These are phyloP conservation scores for Erucastrum elatum DNA, from an alignment of 345 rosid genomes.

Conservation along the genomic window DNA sequence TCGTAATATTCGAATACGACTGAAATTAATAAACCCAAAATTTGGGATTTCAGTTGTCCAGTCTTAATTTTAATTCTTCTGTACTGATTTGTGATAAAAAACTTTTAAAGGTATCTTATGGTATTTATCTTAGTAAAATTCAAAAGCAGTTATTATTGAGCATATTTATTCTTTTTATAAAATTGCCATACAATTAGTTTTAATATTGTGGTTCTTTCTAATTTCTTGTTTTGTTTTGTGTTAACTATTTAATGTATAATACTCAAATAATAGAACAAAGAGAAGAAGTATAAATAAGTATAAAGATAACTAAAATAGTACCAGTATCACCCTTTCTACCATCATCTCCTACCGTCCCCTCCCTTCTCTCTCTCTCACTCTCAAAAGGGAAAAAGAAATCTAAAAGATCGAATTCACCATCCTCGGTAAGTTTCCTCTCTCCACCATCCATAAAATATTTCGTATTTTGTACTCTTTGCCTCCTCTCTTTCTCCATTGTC, in stretches of 20 bases:
- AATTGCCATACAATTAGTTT: no score
- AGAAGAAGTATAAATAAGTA: background rate
- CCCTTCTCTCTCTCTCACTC: conserved; percentile 42
- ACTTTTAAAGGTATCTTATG: no score
- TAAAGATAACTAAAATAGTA: conserved; percentile 10
- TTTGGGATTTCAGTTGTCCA: no score
- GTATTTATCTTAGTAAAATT: no score
- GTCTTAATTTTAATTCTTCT: no score
- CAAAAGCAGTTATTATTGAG: background rate
- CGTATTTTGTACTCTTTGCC: conserved; percentile 50
- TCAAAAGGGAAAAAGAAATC: conserved; percentile 47
- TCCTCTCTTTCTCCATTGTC: conserved; percentile 39
- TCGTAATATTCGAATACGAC: no score
- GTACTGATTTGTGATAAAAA: no score
- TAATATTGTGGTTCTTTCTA: no score
- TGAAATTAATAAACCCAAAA: no score
- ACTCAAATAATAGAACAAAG: no score
- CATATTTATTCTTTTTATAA: background rate
- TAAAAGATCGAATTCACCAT: conserved; percentile 48
- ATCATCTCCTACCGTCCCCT: conserved; percentile 37
- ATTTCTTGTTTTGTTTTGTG: no score
- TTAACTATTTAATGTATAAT: no score
- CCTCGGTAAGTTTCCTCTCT: conserved; percentile 91
- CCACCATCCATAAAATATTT: conserved; percentile 51
- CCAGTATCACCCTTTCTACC: conserved; percentile 37